These are phyloP conservation scores for Cajanus cajan DNA, from an alignment of 306 rosid genomes.

Conservation along the genomic window DNA sequence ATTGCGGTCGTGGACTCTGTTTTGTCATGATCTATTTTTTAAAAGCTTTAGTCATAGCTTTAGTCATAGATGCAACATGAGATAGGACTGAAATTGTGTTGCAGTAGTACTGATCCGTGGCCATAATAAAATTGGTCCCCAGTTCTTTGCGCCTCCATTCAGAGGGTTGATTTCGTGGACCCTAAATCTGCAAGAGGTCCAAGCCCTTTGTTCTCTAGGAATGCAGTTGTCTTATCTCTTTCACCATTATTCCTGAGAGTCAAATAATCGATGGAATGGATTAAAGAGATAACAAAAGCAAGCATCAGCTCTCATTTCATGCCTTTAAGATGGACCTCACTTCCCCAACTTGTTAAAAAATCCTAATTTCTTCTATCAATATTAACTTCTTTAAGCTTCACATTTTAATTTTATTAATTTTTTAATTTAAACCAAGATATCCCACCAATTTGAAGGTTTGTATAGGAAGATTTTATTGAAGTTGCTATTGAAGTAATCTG, in stretches of 20 bases:
- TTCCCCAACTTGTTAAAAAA: constrained; percentile 14
- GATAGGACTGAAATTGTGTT: no score
- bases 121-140: constrained; percentile 40
- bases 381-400: no score
- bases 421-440: no score
- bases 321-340: constrained; percentile 25
- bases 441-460: no score
- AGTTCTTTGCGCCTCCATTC: not conserved
- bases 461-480: no score
- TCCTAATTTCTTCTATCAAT: no score
- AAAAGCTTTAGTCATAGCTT: no score
- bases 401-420: no score
- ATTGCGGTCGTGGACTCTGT: not conserved
- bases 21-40: not conserved
- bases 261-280: no score
- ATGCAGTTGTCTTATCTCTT: constrained; percentile 54
- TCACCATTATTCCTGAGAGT: constrained; percentile 41
- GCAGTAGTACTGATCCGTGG: not conserved
- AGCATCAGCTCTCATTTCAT: constrained; percentile 22
- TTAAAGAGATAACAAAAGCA: no score
- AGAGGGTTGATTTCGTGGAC: constrained; percentile 70
- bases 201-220: constrained; percentile 49
- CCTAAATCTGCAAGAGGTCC: constrained; percentile 50
- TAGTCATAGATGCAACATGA: no score
- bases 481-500: no score